These are phyloP conservation scores for Rosa hybrid DNA, from an alignment of 331 rosid species.

Conservation along the genomic window DNA sequence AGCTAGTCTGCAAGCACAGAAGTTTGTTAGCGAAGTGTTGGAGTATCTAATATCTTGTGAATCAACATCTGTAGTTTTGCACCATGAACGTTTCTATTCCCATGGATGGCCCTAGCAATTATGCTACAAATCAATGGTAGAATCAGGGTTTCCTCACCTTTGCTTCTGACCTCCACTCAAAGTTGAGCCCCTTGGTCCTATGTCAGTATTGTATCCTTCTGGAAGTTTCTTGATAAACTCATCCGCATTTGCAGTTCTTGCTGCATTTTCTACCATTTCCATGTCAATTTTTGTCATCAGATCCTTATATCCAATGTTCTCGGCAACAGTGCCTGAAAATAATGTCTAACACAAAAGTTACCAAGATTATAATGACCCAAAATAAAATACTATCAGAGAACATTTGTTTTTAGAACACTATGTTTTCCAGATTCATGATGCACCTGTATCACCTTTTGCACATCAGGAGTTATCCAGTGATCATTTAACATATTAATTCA, in stretches of 20 bases:
- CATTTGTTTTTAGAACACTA: neutral
- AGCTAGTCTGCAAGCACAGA: constrained; percentile 53
- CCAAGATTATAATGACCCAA: neutral
- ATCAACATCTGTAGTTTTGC: neutral
- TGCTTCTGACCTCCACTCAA: constrained; percentile 96
- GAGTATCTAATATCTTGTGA: neutral
- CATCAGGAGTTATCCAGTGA: neutral
- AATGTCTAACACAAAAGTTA: constrained; percentile 53
- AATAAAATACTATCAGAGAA: neutral
- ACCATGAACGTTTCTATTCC: neutral
- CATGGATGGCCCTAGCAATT: neutral
- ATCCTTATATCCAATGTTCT: constrained; percentile 87
- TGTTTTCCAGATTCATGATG: neutral
- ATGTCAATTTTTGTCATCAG: constrained; percentile 65
- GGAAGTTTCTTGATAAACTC: constrained; percentile 76
- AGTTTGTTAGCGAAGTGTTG: neutral
- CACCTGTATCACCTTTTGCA: neutral
- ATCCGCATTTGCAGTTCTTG: constrained; percentile 78
- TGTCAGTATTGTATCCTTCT: constrained; percentile 69
- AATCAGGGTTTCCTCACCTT: constrained; percentile 50
- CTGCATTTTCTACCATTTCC: constrained; percentile 69
- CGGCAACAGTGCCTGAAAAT: constrained; percentile 88
- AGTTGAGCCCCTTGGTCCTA: constrained; percentile 89
- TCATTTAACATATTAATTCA: neutral
- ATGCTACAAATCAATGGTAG: constrained; percentile 2